Evolutionary conservation across 805 yeast genomes (phyloP).

Genomic region (Nakazawaea populi): DNA sequence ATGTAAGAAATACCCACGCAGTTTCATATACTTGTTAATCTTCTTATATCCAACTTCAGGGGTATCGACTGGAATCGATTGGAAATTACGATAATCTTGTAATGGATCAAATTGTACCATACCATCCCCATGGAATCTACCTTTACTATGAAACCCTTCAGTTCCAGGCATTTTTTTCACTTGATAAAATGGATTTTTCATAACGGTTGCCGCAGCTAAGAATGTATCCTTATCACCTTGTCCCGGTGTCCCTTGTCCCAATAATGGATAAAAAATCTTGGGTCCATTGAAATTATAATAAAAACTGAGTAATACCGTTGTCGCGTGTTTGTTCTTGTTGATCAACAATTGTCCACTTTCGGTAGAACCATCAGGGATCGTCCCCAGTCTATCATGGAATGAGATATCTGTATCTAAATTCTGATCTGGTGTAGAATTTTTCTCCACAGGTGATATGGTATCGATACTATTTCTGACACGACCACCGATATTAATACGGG

Average conservation of each 20-base stretch:
- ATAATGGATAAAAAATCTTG: conserved; percentile 36
- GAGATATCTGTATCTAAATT: conserved; percentile 22
- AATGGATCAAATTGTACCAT: conserved; percentile 54
- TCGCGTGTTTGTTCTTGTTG: conserved; percentile 41
- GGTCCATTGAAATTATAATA: conserved; percentile 52
- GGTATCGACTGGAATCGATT: conserved; percentile 14
- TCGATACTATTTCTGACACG: conserved; percentile 27
- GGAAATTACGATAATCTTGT: conserved; percentile 25
- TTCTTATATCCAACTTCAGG: conserved; percentile 18
- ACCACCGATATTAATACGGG: conserved; percentile 30
- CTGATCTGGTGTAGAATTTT: neutral
- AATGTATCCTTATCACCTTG: conserved; percentile 61
- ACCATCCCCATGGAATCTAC: conserved; percentile 41
- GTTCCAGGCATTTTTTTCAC: conserved; percentile 44
- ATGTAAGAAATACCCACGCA: conserved; percentile 36
- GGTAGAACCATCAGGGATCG: conserved; percentile 48
- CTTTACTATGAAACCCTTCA: conserved; percentile 33
- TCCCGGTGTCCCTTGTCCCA: conserved; percentile 42
- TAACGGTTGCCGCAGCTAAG: conserved; percentile 45
- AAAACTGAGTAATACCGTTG: conserved; percentile 39
- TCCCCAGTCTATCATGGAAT: conserved; percentile 44
- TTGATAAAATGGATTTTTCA: conserved; percentile 39
- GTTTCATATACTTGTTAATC: conserved; percentile 16
- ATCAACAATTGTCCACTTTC: conserved; percentile 55
- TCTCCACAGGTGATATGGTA: conserved; percentile 17